Percentiles rank a stretch among this genome's conserved stretches.
Conservation (phyloP, 176 grass and related monocot species). For the Cenchrus americanus region DNA sequence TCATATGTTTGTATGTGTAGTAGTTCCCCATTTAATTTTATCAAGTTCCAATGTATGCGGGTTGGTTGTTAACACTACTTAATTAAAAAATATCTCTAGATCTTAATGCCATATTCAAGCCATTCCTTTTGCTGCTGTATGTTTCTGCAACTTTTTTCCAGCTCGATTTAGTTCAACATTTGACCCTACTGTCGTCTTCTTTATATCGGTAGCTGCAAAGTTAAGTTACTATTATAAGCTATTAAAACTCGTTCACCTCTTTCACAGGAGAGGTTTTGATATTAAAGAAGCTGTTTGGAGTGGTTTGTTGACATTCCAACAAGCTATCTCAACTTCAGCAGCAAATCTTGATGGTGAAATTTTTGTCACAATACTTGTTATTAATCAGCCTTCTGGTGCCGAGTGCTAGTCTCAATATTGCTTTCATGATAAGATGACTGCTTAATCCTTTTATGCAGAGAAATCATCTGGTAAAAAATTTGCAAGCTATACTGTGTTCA, state of each 20-base stretch:
- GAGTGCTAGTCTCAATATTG: constrained; percentile 10
- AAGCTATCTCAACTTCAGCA: constrained; percentile 59
- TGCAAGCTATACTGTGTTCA: constrained; percentile 78
- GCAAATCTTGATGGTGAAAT: constrained; percentile 48
- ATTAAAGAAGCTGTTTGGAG: constrained; percentile 55
- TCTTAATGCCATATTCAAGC: background rate
- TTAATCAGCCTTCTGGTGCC: background rate
- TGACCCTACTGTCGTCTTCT: background rate
- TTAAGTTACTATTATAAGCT: background rate
- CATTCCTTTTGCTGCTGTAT: background rate
- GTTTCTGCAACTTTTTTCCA: background rate
- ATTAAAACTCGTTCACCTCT: background rate
- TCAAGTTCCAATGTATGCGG: background rate
- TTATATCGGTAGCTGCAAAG: background rate
- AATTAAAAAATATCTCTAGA: background rate
- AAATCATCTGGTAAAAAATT: constrained; percentile 49
- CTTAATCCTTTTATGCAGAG: constrained; percentile 38
- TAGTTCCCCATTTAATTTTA: background rate
- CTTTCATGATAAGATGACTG: background rate
- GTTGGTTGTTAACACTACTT: background rate
- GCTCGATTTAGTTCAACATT: background rate
- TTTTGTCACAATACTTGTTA: background rate
- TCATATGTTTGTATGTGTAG: constrained; percentile 14
- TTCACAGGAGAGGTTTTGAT: constrained; percentile 39
- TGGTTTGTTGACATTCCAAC: constrained; percentile 50